Evolutionary conservation across 2,329 filamentous ascomycete species (phyloP).

Genomic region (Penicillium sp.): DNA sequence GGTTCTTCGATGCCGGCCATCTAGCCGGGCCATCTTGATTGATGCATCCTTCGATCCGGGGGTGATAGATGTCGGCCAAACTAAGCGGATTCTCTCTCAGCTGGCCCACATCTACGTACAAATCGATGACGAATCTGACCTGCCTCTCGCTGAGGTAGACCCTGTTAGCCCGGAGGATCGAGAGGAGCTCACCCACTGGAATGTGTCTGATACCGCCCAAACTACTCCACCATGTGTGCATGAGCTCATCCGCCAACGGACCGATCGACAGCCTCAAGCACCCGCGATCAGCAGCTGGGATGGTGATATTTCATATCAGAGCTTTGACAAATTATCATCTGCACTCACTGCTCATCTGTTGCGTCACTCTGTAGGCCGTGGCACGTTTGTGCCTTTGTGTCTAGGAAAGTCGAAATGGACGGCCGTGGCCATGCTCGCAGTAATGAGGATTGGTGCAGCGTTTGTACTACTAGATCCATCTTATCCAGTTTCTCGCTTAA

Average conservation of each 20-base stretch:
- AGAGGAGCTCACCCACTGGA: no score
- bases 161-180: no score
- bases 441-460: conserved; percentile 32
- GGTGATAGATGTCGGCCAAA: no score
- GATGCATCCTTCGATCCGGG: no score
- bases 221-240: background rate
- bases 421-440: conserved; percentile 29
- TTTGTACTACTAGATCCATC: conserved; percentile 24
- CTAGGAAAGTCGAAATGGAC: conserved; percentile 13
- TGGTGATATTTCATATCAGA: conserved; percentile 7
- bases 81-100: no score
- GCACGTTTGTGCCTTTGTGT: conserved; percentile 5
- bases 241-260: background rate
- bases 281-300: conserved; percentile 13
- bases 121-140: no score
- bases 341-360: background rate
- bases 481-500: background rate
- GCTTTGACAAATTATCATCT: conserved; percentile 1
- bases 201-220: no score
- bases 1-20: conserved; percentile 9
- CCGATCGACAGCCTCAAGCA: background rate
- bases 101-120: no score
- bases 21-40: no score
- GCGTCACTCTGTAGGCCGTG: background rate
- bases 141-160: no score